Percentiles rank a stretch among this genome's conserved stretches.
phyloP scores from a whole-genome alignment of 1,139 yeast species.

The Schwanniomyces etchellsii region DNA sequence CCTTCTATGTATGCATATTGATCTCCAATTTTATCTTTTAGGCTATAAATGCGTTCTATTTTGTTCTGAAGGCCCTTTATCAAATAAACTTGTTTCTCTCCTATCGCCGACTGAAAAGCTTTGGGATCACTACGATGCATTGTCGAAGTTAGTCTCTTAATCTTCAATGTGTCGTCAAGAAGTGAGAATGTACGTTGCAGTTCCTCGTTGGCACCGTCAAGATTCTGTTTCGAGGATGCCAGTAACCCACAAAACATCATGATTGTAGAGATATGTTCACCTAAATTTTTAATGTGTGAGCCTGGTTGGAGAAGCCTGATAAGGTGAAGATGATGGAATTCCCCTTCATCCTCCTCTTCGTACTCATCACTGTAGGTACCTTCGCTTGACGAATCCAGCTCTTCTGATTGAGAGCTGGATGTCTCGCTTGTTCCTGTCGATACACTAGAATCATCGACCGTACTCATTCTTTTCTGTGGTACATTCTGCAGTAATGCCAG shows the following conservation, averaged over 20 bases:
- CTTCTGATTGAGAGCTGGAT: slow-evolving; percentile 8
- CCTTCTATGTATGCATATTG: slow-evolving; percentile 10
- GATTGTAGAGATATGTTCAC: slow-evolving; percentile 15
- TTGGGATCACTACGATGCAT: slow-evolving; percentile 13
- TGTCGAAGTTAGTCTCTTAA: slow-evolving; percentile 18
- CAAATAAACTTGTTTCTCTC: slow-evolving; percentile 46
- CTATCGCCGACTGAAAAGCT: slow-evolving; percentile 45
- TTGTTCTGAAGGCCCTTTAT: slow-evolving; percentile 45
- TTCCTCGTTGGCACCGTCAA: slow-evolving; percentile 28
- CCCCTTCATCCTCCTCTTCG: slow-evolving; percentile 8
- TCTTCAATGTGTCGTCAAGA: slow-evolving; percentile 18
- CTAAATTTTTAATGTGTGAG: not conserved
- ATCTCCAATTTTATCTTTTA: slow-evolving; percentile 11
- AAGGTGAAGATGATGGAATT: slow-evolving; percentile 20
- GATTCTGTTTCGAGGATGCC: slow-evolving; percentile 9
- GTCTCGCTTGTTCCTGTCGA: slow-evolving; percentile 4
- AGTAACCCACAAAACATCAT: slow-evolving; percentile 33
- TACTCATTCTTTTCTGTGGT: not conserved
- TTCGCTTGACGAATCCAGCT: slow-evolving; percentile 22
- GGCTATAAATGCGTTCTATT: slow-evolving; percentile 22
- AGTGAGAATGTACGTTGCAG: slow-evolving; percentile 28
- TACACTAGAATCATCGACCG: not conserved
- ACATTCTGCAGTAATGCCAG: too few species aligned
- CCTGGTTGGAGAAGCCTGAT: slow-evolving; percentile 11
- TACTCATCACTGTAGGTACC: slow-evolving; percentile 4